Evolutionary conservation across 495 filamentous ascomycete species (phyloP), one percentile per base, ranked within the genome.

Genomic region (Hypoxylon crocopeplum): DNA sequence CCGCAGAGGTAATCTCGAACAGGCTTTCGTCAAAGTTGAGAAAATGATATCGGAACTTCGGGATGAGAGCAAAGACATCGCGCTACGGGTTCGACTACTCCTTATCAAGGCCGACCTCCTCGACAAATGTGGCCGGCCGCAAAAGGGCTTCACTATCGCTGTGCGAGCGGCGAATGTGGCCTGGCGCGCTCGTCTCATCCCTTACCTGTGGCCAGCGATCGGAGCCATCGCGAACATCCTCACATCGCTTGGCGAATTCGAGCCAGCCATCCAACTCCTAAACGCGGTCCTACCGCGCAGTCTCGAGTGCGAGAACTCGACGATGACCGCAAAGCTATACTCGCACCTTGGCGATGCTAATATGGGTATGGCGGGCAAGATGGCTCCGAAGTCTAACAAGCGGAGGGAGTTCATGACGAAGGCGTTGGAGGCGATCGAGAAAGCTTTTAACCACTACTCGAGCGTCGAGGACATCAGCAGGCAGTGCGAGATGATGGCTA

Each of bases 401-500:
- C 70, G 80, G 24, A 84, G 80, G 32, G 85, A 90, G 62, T 80
- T 84, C 60, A 68, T 92, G 21, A 83, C 82, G 5, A 82, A 80
- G 36, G 88, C 86, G 2, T 64, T 89, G 33, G 85, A 84, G 33
- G 86, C 86, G 25, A 79, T 93, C 25, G 88, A 90, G 55, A 80
- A 75, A 42, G 86, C 89, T 11, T 70, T 74, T 46, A 72, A 80
- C 67, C 83, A 89, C 50, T 95, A 82, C 60, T 84, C 88, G 33
- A 79, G 81, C 21, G 80, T 93, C 25, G 87, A 91, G 67, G 91
- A 96, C 74, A 76, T 87, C 13, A 72, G 79, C 16, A 88, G 86
- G 29, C 88, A 90, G 71, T 88, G 88, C 67, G 88, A 92, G 75
- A 87, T 90, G 84, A 84, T 95, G 77, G 89, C 88, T 1, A 93